Conservation (phyloP, 768 basidiomycete species). For the Rhodosporidiobolus sp. region DNA sequence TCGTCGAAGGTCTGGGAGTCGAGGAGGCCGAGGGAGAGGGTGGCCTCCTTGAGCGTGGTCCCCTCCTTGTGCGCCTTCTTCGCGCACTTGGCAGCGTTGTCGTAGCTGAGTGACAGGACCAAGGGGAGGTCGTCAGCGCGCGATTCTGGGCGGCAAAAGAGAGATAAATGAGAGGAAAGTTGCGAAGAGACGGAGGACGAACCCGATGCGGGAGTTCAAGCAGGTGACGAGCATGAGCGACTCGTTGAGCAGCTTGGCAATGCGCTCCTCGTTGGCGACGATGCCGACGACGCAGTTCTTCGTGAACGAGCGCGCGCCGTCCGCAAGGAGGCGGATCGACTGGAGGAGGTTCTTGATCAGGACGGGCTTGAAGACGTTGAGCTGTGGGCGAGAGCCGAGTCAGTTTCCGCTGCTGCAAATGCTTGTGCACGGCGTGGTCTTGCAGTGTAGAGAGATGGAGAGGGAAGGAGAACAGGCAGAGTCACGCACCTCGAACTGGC, state of each 20-base stretch:
- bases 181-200: slow-evolving; percentile 69
- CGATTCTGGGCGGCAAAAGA: not conserved
- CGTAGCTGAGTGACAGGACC: not conserved
- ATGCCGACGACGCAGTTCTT: slow-evolving; percentile 97
- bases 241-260: slow-evolving; percentile 82
- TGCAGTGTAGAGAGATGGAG: too few relatives aligned
- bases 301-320: slow-evolving; percentile 90
- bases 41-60: slow-evolving; percentile 90
- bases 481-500: slow-evolving; percentile 83
- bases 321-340: slow-evolving; percentile 86
- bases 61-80: slow-evolving; percentile 99
- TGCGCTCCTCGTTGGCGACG: slow-evolving; percentile 91
- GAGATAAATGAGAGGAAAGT: not conserved
- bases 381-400: slow-evolving; percentile 50
- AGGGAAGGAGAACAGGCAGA: slow-evolving; percentile 2
- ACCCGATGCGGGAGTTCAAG: slow-evolving; percentile 90
- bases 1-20: slow-evolving; percentile 88
- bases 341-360: slow-evolving; percentile 97
- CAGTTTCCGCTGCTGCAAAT: too few relatives aligned
- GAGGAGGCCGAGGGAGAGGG: slow-evolving; percentile 78
- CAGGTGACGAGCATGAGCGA: slow-evolving; percentile 97
- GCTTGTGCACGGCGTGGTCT: too few relatives aligned
- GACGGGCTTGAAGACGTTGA: slow-evolving; percentile 99
- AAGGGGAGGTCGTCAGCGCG: not conserved
- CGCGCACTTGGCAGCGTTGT: slow-evolving; percentile 87